These are phyloP conservation scores for Ustilago xerochloae DNA, from an alignment of 1,284 basidiomycete genomes.

Conservation along the genomic window DNA sequence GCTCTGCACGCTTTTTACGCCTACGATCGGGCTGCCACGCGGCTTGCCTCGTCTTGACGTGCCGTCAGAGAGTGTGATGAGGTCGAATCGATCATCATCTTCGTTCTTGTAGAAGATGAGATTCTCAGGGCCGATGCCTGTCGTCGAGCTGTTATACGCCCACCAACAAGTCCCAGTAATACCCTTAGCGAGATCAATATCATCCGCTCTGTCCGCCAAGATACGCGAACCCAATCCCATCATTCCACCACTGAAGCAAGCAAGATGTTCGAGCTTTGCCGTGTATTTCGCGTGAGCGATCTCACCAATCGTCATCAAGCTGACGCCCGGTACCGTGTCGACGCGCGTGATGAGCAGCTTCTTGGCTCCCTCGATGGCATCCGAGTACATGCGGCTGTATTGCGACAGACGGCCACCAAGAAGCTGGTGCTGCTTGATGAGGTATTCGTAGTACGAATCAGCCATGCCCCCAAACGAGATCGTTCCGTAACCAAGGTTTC, in stretches of 20 bases:
- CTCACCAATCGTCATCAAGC: slow-evolving; percentile 66
- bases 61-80: slow-evolving; percentile 41
- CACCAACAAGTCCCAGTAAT: slow-evolving; percentile 73
- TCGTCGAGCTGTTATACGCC: slow-evolving; percentile 68
- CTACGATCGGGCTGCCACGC: slow-evolving; percentile 61
- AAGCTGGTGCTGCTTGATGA: slow-evolving; percentile 72
- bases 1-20: slow-evolving; percentile 48
- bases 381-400: slow-evolving; percentile 71
- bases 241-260: slow-evolving; percentile 74
- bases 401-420: slow-evolving; percentile 69
- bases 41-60: slow-evolving; percentile 44
- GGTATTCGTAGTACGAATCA: slow-evolving; percentile 73
- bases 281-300: slow-evolving; percentile 20
- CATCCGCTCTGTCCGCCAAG: slow-evolving; percentile 67
- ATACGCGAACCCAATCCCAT: slow-evolving; percentile 72
- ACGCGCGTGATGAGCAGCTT: slow-evolving; percentile 69
- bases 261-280: slow-evolving; percentile 68
- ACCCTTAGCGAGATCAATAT: slow-evolving; percentile 69
- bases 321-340: slow-evolving; percentile 68
- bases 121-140: slow-evolving; percentile 66
- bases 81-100: slow-evolving; percentile 56
- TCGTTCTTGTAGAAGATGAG: slow-evolving; percentile 53
- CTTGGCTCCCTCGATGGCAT: slow-evolving; percentile 70
- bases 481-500: slow-evolving; percentile 45
- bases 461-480: slow-evolving; percentile 71